phyloP scores from a whole-genome alignment of 768 basidiomycete genomes.

The Mycena capillaripes region DNA sequence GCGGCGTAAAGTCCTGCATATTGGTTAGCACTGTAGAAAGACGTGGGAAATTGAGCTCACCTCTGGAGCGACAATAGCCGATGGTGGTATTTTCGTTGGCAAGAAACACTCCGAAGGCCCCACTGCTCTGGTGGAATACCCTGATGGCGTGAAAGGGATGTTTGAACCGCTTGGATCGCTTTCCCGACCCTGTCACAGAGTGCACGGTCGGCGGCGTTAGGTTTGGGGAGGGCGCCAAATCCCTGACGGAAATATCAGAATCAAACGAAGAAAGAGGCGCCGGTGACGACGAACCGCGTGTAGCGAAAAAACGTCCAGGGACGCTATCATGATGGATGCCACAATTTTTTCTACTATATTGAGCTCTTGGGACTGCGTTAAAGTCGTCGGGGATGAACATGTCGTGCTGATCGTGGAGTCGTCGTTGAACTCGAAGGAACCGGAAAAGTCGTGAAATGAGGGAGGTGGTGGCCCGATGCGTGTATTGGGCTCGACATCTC shows the following conservation, averaged over 20 bases:
- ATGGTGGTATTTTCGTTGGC: slow-evolving; percentile 25
- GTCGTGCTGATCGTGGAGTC: slow-evolving; percentile 3
- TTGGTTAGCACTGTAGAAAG: not conserved
- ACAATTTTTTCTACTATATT: slow-evolving; percentile 8
- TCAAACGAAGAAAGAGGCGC: not conserved
- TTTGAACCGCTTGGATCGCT: slow-evolving; percentile 26
- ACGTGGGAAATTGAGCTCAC: not conserved
- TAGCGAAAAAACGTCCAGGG: slow-evolving; percentile 24
- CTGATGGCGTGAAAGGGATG: slow-evolving; percentile 21
- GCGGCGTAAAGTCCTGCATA: slow-evolving; percentile 25
- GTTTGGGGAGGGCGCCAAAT: slow-evolving; percentile 25
- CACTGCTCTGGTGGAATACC: slow-evolving; percentile 21
- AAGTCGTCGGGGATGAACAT: slow-evolving; percentile 10
- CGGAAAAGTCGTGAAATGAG: not conserved
- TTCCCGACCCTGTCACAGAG: slow-evolving; percentile 26
- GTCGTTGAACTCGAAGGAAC: slow-evolving; percentile 6
- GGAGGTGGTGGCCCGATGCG: slow-evolving; percentile 2
- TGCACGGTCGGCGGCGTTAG: slow-evolving; percentile 15
- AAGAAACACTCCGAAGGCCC: slow-evolving; percentile 23
- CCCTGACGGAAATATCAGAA: slow-evolving; percentile 20
- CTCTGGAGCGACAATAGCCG: slow-evolving; percentile 27
- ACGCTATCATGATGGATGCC: slow-evolving; percentile 19
- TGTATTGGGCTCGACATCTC: slow-evolving; percentile 16
- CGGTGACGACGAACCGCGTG: slow-evolving; percentile 29
- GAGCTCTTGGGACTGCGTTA: slow-evolving; percentile 31